Base-by-base conservation (phyloP, 257 asterid genomes). In the Hygrophila difformis region DNA sequence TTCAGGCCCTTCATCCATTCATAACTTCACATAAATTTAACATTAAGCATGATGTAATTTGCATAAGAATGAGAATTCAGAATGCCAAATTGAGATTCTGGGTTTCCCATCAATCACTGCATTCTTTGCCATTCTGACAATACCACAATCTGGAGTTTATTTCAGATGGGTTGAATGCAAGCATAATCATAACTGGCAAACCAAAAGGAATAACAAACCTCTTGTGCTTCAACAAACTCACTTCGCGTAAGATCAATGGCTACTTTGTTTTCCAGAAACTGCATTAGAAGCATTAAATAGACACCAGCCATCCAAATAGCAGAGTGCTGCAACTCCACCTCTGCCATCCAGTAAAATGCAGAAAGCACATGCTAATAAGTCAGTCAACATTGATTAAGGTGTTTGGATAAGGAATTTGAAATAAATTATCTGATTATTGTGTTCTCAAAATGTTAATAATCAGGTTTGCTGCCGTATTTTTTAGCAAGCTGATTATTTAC, bases 291-390 rank as follows among this genome's bases (percentile, higher is more conserved):
- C 91, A 77, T 73, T 69, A 85, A 62, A 62, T 79, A 85, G 53
- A 85, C 85, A 61, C 96, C 87, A 42, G 93, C 89, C 84, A 89
- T 89, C 96, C 96, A 85, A 61, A 89, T 89, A 57, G 96, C 87
- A 40, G 96, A 79, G 65, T 79, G 96, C 47, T 77, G 91, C 63
- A 89, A 68, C 71, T 85, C 85, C 53, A 68, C 98, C 69, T 89
- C 98, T 86, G 94, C 49, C 41, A 55, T 47, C 40, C 26, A 57
- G 54, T 43, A 57, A 9, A 33, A 5, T 33, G 37, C 8, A 5
- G 12, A 33, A 5, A 9, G 37, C 37, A 33, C 37, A 33, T 33
- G 37, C 10, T 33, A 33, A 33, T 33, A 33, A 33, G 12, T 12
- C 37, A 9, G 6, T 33, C 12, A 9, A 2, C 37, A 10, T 9